A percentile compares a stretch with the other conserved stretches of the same genome.
Evolutionary conservation across 805 yeast species (phyloP).

Genomic region (Sungouiozyma ichnusensis): DNA sequence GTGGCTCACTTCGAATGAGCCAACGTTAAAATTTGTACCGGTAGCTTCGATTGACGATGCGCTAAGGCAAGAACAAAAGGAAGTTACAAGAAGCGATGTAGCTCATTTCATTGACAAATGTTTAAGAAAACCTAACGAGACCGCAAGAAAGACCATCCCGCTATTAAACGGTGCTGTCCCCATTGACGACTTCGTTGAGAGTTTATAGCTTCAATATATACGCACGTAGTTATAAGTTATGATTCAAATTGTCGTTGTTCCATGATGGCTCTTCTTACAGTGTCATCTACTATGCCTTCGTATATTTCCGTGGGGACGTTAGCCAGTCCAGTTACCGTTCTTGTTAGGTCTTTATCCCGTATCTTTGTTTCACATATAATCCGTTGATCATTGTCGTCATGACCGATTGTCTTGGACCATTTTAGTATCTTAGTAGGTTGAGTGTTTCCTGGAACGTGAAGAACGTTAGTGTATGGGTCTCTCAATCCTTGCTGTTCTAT

Average conservation of each 20-base stretch:
- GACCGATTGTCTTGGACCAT: constrained; percentile 14
- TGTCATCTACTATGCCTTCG: constrained; percentile 47
- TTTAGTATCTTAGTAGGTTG: constrained; percentile 50
- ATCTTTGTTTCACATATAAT: constrained; percentile 40
- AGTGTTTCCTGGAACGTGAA: constrained; percentile 60
- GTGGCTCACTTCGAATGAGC: constrained; percentile 14
- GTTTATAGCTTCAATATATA: constrained; percentile 2
- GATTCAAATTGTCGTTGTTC: constrained; percentile 47
- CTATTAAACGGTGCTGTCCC: constrained; percentile 34
- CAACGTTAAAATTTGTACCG: constrained; percentile 34
- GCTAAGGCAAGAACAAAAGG: neutral
- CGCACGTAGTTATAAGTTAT: neutral
- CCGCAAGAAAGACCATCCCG: constrained; percentile 36
- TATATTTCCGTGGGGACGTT: constrained; percentile 50
- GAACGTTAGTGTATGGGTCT: constrained; percentile 79
- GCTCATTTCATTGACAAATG: constrained; percentile 36
- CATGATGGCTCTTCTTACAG: constrained; percentile 47
- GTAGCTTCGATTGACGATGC: constrained; percentile 10
- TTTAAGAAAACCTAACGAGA: constrained; percentile 29
- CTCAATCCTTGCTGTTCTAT: constrained; percentile 44
- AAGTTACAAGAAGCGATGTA: constrained; percentile 40
- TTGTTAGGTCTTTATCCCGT: constrained; percentile 37
- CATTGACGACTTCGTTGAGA: constrained; percentile 15
- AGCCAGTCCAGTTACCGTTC: constrained; percentile 50
- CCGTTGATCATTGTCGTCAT: constrained; percentile 20